phyloP scores from a whole-genome alignment of 108 stramenopile genomes.

The Thalassiosira profunda region DNA sequence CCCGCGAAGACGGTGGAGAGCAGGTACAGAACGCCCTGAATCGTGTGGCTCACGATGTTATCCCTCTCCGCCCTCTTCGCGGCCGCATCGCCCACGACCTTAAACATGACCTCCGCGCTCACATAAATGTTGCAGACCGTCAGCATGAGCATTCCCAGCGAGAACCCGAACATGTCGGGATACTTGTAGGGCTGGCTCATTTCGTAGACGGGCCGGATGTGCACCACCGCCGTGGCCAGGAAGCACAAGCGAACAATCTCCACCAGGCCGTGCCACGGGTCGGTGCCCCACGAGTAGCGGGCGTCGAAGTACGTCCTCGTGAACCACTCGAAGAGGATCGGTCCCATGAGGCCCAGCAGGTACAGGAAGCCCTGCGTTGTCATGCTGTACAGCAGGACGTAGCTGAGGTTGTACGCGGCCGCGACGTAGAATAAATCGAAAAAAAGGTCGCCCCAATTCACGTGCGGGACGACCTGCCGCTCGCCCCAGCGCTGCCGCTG shows the following conservation, averaged over 20 bases:
- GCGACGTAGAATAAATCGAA: slow-evolving; percentile 52
- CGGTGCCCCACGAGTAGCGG: slow-evolving; percentile 29
- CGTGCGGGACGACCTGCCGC: slow-evolving; percentile 3
- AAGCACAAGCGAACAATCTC: slow-evolving; percentile 11
- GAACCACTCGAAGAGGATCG: slow-evolving; percentile 34
- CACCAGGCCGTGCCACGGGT: slow-evolving; percentile 35
- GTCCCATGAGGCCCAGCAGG: slow-evolving; percentile 34
- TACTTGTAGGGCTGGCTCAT: slow-evolving; percentile 18
- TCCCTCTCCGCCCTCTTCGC: slow-evolving; percentile 8
- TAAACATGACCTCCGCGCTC: slow-evolving; percentile 23
- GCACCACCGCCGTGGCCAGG: slow-evolving; percentile 19
- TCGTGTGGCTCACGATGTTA: not conserved
- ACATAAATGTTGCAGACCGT: slow-evolving; percentile 2
- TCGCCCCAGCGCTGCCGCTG: slow-evolving; percentile 21
- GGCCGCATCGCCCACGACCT: slow-evolving; percentile 25
- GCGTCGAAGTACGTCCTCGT: slow-evolving; percentile 24
- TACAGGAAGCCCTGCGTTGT: slow-evolving; percentile 45
- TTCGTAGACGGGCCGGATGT: slow-evolving; percentile 46
- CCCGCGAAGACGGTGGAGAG: slow-evolving; percentile 30
- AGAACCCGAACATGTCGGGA: slow-evolving; percentile 41
- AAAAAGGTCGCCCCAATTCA: slow-evolving; percentile 52
- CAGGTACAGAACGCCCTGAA: slow-evolving; percentile 2
- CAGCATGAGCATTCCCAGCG: not conserved
- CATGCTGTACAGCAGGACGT: not conserved
- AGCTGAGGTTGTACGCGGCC: slow-evolving; percentile 38